These are phyloP conservation scores for Dipteronia sinensis DNA, from an alignment of 345 rosid genomes.

Conservation along the genomic window DNA sequence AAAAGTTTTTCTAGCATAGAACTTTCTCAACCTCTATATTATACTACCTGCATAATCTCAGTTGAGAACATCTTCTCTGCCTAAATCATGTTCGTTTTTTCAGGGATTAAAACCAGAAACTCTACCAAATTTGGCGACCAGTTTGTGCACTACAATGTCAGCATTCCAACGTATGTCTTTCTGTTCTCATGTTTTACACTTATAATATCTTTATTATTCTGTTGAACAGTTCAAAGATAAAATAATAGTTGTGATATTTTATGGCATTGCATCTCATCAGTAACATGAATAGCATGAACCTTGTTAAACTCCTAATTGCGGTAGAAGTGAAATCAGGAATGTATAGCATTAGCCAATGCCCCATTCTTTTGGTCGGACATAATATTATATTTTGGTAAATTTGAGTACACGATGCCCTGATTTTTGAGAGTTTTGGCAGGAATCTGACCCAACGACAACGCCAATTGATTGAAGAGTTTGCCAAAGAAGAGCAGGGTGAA, in stretches of 20 bases:
- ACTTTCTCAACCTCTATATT: neutral
- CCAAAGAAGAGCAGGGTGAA: conserved; percentile 89
- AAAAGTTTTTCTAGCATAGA: neutral
- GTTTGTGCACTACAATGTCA: conserved; percentile 88
- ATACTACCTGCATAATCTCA: too few relatives aligned
- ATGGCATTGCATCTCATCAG: neutral
- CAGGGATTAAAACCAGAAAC: conserved; percentile 86
- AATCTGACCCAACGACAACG: conserved; percentile 80
- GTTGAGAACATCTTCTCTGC: neutral
- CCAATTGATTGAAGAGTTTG: conserved; percentile 86
- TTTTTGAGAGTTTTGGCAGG: conserved; percentile 36
- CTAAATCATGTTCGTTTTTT: neutral
- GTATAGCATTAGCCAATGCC: neutral
- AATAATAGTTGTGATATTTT: neutral
- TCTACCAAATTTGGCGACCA: conserved; percentile 81
- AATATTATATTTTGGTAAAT: too few relatives aligned
- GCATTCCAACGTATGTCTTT: conserved; percentile 78
- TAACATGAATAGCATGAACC: neutral
- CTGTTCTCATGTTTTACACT: neutral
- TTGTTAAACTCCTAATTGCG: too few relatives aligned
- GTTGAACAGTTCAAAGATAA: neutral
- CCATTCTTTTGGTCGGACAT: neutral
- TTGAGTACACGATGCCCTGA: neutral
- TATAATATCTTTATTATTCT: neutral
- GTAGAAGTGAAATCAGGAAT: neutral